A percentile compares a stretch with the other conserved stretches of the same genome.
Evolutionary conservation across 2,329 filamentous ascomycete genomes (phyloP).

Genomic region (Pyricularia sp.): DNA sequence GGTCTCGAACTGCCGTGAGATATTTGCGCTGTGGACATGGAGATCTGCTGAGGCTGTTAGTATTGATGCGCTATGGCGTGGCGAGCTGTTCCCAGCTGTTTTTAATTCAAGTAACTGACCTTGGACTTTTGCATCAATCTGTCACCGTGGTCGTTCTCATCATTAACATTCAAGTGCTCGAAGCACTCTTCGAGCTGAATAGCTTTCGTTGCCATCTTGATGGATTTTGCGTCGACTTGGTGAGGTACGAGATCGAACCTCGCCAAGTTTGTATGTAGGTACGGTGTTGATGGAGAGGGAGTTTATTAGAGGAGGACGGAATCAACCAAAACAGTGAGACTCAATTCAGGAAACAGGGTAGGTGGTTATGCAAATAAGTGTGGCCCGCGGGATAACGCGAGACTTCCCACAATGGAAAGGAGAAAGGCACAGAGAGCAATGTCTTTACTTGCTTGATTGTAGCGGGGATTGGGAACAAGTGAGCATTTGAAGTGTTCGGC

Average conservation of each 20-base stretch:
- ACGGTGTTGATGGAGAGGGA: background rate
- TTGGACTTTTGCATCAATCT: slow-evolving; percentile 64
- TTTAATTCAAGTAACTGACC: slow-evolving; percentile 35
- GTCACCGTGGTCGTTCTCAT: slow-evolving; percentile 66
- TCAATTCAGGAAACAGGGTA: background rate
- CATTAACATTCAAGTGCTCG: slow-evolving; percentile 80
- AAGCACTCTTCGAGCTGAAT: slow-evolving; percentile 67
- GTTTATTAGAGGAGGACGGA: background rate
- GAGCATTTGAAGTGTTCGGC: background rate
- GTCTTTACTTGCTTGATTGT: background rate
- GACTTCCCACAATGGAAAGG: background rate
- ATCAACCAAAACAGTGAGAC: background rate
- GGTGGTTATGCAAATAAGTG: background rate
- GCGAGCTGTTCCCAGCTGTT: slow-evolving; percentile 19
- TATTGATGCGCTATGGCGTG: background rate
- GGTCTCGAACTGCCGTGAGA: slow-evolving; percentile 32
- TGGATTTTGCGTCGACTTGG: background rate
- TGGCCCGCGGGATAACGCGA: background rate
- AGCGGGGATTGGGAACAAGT: background rate
- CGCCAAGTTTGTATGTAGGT: background rate
- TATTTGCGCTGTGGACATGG: slow-evolving; percentile 40
- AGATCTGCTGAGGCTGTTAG: background rate
- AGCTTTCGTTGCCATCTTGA: slow-evolving; percentile 59
- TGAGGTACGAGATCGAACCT: background rate
- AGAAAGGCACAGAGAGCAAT: background rate